These are phyloP conservation scores for Austroboletus eburneus DNA, from an alignment of 768 basidiomycete species.

Conservation along the genomic window DNA sequence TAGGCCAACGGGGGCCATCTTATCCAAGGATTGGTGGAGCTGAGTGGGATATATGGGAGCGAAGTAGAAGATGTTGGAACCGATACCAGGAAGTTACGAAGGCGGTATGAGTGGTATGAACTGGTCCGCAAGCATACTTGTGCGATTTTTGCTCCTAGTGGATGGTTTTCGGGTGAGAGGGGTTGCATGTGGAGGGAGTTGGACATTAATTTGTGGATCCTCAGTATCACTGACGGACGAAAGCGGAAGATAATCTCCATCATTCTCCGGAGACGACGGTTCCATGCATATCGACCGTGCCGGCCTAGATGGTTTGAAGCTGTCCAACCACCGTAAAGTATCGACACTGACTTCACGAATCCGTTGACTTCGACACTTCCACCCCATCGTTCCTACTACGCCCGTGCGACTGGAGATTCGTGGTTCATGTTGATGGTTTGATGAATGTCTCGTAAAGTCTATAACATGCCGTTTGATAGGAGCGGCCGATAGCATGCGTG, in stretches of 20 bases:
- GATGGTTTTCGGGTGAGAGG: constrained; percentile 70
- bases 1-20: background rate
- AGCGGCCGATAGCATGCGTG: constrained; percentile 67
- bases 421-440: constrained; percentile 24
- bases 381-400: constrained; percentile 43
- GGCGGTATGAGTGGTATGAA: constrained; percentile 17
- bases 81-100: constrained; percentile 3
- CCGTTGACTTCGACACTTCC: constrained; percentile 56
- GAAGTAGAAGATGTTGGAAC: constrained; percentile 2
- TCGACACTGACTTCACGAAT: constrained; percentile 58
- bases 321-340: constrained; percentile 69
- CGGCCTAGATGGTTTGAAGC: constrained; percentile 56
- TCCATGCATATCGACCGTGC: constrained; percentile 36
- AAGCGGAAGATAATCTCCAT: constrained; percentile 19
- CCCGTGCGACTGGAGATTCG: constrained; percentile 41
- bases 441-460: constrained; percentile 13
- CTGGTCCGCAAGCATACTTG: constrained; percentile 39
- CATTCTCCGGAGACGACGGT: constrained; percentile 32
- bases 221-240: constrained; percentile 31
- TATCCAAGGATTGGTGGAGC: constrained; percentile 1
- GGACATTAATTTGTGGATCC: constrained; percentile 31
- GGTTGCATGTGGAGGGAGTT: constrained; percentile 30
- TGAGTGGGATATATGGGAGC: constrained; percentile 1
- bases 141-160: constrained; percentile 49
- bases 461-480: constrained; percentile 41